These are phyloP conservation scores for Leonotis leonurus DNA, from an alignment of 257 asterid species.

Conservation along the genomic window DNA sequence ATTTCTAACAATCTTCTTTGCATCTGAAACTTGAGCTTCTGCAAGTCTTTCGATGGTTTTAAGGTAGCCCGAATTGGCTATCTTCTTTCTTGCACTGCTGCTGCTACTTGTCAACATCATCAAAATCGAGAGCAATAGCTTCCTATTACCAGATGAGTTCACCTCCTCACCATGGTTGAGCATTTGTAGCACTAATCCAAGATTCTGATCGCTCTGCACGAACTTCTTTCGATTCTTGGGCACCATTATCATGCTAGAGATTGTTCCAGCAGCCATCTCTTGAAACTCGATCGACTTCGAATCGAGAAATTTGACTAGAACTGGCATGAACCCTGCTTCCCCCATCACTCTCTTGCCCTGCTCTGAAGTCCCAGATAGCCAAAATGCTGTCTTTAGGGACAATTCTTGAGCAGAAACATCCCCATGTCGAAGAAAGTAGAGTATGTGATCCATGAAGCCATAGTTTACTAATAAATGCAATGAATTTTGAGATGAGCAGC, in stretches of 20 bases:
- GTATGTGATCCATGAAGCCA: slow-evolving; percentile 62
- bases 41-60: slow-evolving; percentile 74
- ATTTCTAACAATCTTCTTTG: slow-evolving; percentile 70
- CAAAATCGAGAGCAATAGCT: slow-evolving; percentile 61
- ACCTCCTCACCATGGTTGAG: slow-evolving; percentile 61
- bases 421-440: slow-evolving; percentile 52
- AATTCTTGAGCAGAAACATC: slow-evolving; percentile 58
- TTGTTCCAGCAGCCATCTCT: slow-evolving; percentile 62
- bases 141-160: slow-evolving; percentile 57
- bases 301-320: slow-evolving; percentile 54
- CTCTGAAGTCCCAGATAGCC: slow-evolving; percentile 71
- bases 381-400: slow-evolving; percentile 75
- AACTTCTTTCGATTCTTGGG: slow-evolving; percentile 63
- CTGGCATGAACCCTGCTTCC: slow-evolving; percentile 76
- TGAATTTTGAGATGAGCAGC: slow-evolving; percentile 39
- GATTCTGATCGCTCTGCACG: slow-evolving; percentile 62
- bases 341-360: slow-evolving; percentile 84
- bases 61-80: slow-evolving; percentile 56
- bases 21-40: slow-evolving; percentile 70
- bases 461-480: slow-evolving; percentile 29
- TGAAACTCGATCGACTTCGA: slow-evolving; percentile 41
- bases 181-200: slow-evolving; percentile 53
- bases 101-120: slow-evolving; percentile 54
- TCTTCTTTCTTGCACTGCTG: slow-evolving; percentile 79
- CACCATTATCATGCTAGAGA: slow-evolving; percentile 48